Evolutionary conservation across 305 asterid genomes (phyloP).

Genomic region (Petunia hybrid): DNA sequence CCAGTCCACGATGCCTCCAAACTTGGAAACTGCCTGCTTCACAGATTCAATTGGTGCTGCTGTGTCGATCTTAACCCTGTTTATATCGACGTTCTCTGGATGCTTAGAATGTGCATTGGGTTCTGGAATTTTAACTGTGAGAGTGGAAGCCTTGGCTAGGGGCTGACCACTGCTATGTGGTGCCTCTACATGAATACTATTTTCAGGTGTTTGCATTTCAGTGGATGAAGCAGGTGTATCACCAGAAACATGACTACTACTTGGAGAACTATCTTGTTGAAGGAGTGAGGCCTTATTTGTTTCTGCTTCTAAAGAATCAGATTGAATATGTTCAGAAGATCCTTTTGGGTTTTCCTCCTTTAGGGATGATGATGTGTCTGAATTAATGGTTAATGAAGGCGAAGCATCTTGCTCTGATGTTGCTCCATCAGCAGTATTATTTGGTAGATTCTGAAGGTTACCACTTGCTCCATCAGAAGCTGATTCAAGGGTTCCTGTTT

Average conservation of each 20-base stretch:
- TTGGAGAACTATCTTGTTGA: slow-evolving; percentile 46
- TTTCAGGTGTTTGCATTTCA: slow-evolving; percentile 12
- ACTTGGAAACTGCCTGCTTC: slow-evolving; percentile 83
- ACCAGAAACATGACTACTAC: slow-evolving; percentile 19
- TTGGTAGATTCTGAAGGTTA: slow-evolving; percentile 12
- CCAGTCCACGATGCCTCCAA: slow-evolving; percentile 93
- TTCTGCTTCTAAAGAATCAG: neutral
- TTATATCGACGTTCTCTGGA: slow-evolving; percentile 49
- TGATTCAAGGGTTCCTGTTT: slow-evolving; percentile 37
- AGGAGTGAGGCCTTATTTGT: slow-evolving; percentile 37
- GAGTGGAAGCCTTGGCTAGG: slow-evolving; percentile 31
- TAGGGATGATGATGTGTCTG: slow-evolving; percentile 23
- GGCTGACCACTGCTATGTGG: slow-evolving; percentile 26
- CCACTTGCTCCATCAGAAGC: neutral
- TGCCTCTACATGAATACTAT: neutral
- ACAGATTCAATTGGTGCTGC: slow-evolving; percentile 80
- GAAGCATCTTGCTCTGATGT: slow-evolving; percentile 31
- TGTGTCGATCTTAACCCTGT: slow-evolving; percentile 69
- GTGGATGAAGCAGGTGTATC: slow-evolving; percentile 45
- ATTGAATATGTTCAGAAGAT: slow-evolving; percentile 26
- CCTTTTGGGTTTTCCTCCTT: neutral
- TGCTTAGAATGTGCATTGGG: slow-evolving; percentile 37
- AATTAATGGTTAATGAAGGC: slow-evolving; percentile 34
- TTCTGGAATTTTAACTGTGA: neutral
- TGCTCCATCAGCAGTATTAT: slow-evolving; percentile 42